Evolutionary conservation across 78 protist species (phyloP), one percentile per base, ranked within the genome.

Genomic region (Dictyostelium intermedium): DNA sequence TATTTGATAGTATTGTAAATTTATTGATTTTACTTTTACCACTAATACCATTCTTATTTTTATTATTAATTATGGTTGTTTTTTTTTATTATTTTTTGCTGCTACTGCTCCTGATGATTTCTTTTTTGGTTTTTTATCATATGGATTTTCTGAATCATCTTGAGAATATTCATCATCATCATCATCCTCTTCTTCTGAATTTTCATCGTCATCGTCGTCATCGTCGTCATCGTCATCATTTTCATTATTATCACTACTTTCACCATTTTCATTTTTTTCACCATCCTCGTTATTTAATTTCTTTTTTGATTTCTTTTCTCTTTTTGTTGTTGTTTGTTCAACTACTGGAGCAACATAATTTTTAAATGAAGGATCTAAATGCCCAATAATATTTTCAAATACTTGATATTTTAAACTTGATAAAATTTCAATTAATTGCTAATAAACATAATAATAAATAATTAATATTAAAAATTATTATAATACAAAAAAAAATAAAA

Each of bases 361-460:
- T 69, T 80, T 89, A 39, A 89, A 89, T 6, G 94, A 89, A n/a
- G 94, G 87, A 70, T 89, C 82, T 7, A 89, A 34, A 80, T 80
- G 83, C 5, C 94, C 94, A 32, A 89, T 32, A 3, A 89, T 69
- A 80, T 89, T 89, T 66, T 89, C 94, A 63, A 72, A 60, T 13
- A 50, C 60, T 25, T 80, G 85, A 63, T 83, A 63, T 81, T 89
- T 89, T 34, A 78, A 25, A n/a, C 39, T 14, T 20, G 94, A 30
- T 30, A 80, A n/a, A n/a, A 89, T 45, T 34, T 89, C 94, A 47
- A 78, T 25, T 34, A 89, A 30, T 69, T 89, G 70, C 86, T 82
- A 56, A 81, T 32, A 70, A 10, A 16, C 1, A 9, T 69, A 80
- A 27, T 43, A 25, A 37, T 41, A 25, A 10, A 11, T 43, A 39